These are phyloP conservation scores for Didymella sp. DNA, from an alignment of 2,329 filamentous ascomycete species.

Conservation along the genomic window DNA sequence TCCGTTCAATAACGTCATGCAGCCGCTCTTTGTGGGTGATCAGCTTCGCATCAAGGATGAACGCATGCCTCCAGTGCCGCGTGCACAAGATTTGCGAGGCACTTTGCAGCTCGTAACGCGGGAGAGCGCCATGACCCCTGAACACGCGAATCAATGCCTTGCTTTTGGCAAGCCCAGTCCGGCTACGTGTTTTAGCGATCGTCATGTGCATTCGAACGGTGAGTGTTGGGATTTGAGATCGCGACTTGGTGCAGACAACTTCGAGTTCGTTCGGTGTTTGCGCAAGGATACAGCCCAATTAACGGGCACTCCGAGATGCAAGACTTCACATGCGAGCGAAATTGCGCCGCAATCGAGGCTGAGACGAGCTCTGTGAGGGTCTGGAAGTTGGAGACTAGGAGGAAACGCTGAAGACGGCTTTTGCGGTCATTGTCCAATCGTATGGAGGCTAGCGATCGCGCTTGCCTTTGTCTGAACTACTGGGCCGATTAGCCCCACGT, in stretches of 20 bases:
- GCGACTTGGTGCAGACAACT: conserved; percentile 2
- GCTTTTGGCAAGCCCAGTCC: conserved; percentile 11
- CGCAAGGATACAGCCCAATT: conserved; percentile 11
- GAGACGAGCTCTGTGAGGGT: conserved; percentile 17
- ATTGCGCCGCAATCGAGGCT: conserved; percentile 23
- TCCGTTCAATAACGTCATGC: conserved; percentile 23
- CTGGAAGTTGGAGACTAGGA: conserved; percentile 20
- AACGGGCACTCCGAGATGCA: conserved; percentile 22
- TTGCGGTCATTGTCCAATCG: conserved; percentile 10
- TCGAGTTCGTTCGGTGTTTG: conserved; percentile 2
- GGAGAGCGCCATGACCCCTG: conserved; percentile 16
- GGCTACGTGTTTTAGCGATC: conserved; percentile 7
- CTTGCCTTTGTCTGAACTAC: conserved; percentile 17
- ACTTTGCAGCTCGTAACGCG: conserved; percentile 11
- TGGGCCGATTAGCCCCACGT: conserved; percentile 30
- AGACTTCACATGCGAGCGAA: conserved; percentile 9
- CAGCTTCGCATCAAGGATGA: conserved; percentile 3
- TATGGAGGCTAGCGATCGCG: conserved; percentile 7
- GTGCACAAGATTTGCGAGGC: conserved; percentile 10
- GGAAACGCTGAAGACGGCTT: conserved; percentile 11
- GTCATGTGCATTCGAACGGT: conserved; percentile 7
- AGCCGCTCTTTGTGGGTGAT: conserved; percentile 20
- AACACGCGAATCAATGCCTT: conserved; percentile 18
- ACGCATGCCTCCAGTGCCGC: conserved; percentile 19
- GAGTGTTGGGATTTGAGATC: conserved; percentile 15